Evolutionary conservation across 331 rosid species (phyloP), one percentile per base, ranked within the genome.

Genomic region (Rhamnella rubrinervis): DNA sequence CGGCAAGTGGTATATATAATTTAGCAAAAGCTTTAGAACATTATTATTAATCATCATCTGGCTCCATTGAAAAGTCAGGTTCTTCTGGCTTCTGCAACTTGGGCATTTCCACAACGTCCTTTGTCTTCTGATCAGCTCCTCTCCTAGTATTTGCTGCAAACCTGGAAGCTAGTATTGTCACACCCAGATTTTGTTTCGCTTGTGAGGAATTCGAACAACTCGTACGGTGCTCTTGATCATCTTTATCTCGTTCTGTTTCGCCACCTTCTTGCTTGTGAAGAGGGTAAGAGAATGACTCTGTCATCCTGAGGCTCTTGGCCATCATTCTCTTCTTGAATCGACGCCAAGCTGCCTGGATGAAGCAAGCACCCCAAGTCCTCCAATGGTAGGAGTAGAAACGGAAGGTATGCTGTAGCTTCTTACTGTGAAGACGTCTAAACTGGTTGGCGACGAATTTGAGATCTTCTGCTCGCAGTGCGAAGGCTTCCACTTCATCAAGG

Each of bases 291-390:
- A 81, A 74, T 17, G 74, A 87, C 68, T 88, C 91, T 47, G 56
- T 69, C 74, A 80, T 60, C 75, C 95, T 86, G 47, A 88, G 97
- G 50, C 74, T 82, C 78, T 74, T 80, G 5, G 88, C 89, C 35
- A 88, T 28, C 63, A 21, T 55, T 66, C 91, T 71, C 79, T 87
- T 88, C 81, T 84, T 88, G 84, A 69, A 75, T 37, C 91, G 83
- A 52, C 85, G 93, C 98, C 97, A 93, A 0, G 91, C 95, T 12
- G 79, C 90, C 74, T 93, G 97, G 70, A 93, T 85, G 88, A 90
- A 88, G 78, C 98, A 93, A 17, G 96, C 85, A 8, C 92, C 97
- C 98, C 98, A 90, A 7, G 98, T 93, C 65, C 96, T 89, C 98
- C 98, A 93, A 25, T 90, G 98, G 77, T 90, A 37, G 18, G 98